Conservation (phyloP, 129 eudicot genomes). For the Arctium lappa region DNA sequence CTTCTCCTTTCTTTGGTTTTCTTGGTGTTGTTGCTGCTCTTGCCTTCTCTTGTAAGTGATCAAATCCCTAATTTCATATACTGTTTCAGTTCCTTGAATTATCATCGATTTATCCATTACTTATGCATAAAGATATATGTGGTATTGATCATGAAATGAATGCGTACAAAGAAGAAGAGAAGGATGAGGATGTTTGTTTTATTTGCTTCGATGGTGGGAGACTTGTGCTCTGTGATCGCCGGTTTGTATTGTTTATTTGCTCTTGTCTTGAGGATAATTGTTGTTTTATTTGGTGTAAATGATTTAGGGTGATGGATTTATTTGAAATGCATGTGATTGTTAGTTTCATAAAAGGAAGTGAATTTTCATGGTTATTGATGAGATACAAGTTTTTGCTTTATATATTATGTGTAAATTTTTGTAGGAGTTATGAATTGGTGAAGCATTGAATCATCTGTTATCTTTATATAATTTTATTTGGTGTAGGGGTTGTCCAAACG, state of each 20-base stretch:
- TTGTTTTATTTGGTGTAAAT: neutral
- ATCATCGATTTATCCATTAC: no score
- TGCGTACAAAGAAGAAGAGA: slow-evolving; percentile 31
- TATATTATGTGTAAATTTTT: neutral
- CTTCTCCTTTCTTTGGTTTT: no score
- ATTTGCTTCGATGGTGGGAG: slow-evolving; percentile 95
- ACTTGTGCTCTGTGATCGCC: slow-evolving; percentile 87
- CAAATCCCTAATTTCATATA: no score
- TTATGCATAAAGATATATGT: no score
- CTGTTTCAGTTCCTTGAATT: no score
- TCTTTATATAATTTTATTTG: slow-evolving; percentile 5
- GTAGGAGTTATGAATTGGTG: neutral
- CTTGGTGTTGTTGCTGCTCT: no score
- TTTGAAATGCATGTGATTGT: slow-evolving; percentile 20
- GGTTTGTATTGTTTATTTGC: slow-evolving; percentile 39
- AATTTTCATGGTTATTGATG: neutral
- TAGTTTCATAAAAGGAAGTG: neutral
- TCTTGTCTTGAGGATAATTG: neutral
- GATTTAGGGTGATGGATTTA: slow-evolving; percentile 7
- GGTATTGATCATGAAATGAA: no score
- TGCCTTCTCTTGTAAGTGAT: no score
- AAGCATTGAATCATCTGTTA: neutral
- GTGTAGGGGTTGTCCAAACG: slow-evolving; percentile 90
- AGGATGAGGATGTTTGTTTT: slow-evolving; percentile 84
- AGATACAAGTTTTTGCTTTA: neutral